phyloP scores from a whole-genome alignment of 2,329 filamentous ascomycete species.

The Hawksworthiomyces lignivorus region DNA sequence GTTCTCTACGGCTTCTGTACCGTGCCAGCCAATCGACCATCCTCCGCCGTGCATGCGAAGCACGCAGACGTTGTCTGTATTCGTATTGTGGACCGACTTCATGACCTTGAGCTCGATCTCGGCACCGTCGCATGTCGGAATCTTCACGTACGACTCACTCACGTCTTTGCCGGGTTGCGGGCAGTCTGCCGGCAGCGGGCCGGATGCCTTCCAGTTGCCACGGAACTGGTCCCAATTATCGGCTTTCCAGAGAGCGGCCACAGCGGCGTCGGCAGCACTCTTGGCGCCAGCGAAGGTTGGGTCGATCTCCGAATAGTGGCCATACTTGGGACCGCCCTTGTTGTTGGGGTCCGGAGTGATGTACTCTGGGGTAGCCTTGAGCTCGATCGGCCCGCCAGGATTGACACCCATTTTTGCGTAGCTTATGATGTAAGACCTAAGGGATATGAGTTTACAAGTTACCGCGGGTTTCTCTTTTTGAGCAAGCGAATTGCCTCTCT shows the following conservation, averaged over 20 bases:
- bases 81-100: conserved; percentile 18
- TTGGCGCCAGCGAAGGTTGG: conserved; percentile 24
- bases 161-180: conserved; percentile 28
- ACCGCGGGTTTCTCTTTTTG: too few species aligned
- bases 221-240: conserved; percentile 23
- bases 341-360: conserved; percentile 21
- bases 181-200: conserved; percentile 20
- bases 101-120: conserved; percentile 27
- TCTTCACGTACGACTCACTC: conserved; percentile 20
- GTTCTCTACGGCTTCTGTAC: conserved; percentile 28
- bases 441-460: too few species aligned
- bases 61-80: conserved; percentile 12
- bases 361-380: conserved; percentile 23
- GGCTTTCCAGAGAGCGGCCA: conserved; percentile 22
- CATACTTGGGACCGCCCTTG: conserved; percentile 27
- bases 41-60: conserved; percentile 31
- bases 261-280: conserved; percentile 17
- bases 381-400: background rate
- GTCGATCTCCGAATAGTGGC: conserved; percentile 26
- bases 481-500: too few species aligned
- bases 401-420: too few species aligned
- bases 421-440: too few species aligned
- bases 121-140: conserved; percentile 26
- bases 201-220: conserved; percentile 18
- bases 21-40: conserved; percentile 26